Percentiles rank a stretch among this genome's conserved stretches.
Conservation (phyloP, 1,139 yeast genomes). For the Taiozyma sp. region DNA sequence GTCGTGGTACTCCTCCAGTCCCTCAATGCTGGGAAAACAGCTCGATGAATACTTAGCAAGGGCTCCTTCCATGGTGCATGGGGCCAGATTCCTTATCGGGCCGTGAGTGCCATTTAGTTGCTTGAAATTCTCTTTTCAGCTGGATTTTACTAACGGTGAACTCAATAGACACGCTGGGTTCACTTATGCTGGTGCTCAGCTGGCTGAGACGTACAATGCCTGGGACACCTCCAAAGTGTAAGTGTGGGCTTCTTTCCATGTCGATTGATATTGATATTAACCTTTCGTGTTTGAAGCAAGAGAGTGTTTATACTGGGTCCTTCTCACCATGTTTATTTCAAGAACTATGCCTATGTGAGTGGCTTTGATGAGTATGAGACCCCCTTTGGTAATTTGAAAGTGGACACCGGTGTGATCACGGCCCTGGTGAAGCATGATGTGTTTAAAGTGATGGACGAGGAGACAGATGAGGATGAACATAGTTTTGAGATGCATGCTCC, state of each 20-base stretch:
- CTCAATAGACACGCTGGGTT: conserved; percentile 84
- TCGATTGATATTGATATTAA: background rate
- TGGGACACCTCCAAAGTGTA: conserved; percentile 54
- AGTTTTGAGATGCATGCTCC: conserved; percentile 96
- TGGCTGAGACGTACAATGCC: conserved; percentile 73
- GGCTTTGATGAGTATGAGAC: conserved; percentile 59
- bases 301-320: conserved; percentile 87
- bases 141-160: conserved; percentile 5
- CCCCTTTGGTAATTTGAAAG: conserved; percentile 72
- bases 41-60: conserved; percentile 39
- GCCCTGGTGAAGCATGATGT: conserved; percentile 32
- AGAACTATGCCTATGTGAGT: conserved; percentile 53
- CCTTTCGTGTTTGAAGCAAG: conserved; percentile 29
- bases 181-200: conserved; percentile 69
- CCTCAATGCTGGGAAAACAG: conserved; percentile 41
- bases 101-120: conserved; percentile 32
- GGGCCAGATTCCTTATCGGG: conserved; percentile 51
- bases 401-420: conserved; percentile 48
- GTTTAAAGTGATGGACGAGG: conserved; percentile 53
- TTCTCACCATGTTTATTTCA: conserved; percentile 86
- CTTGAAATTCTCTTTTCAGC: too few species aligned
- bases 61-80: conserved; percentile 31
- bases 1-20: conserved; percentile 68
- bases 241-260: conserved; percentile 12
- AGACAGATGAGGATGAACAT: conserved; percentile 81